Evolutionary conservation across 176 grass and related monocot genomes (phyloP).

Genomic region (Triticum monococcum): DNA sequence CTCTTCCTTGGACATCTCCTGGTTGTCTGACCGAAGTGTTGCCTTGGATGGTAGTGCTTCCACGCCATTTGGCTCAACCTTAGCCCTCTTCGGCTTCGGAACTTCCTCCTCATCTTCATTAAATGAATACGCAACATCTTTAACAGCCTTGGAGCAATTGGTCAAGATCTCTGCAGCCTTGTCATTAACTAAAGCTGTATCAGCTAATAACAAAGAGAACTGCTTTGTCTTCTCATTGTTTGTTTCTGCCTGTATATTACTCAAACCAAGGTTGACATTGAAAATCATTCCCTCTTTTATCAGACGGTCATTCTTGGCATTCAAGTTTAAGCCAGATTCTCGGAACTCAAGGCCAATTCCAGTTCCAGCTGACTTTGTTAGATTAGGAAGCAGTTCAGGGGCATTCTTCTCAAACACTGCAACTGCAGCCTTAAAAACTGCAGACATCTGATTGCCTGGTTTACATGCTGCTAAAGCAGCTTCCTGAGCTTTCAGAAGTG

Average conservation of each 20-base stretch:
- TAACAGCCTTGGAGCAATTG: constrained; percentile 46
- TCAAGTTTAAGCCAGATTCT: constrained; percentile 81
- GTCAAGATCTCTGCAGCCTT: constrained; percentile 63
- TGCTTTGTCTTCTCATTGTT: constrained; percentile 78
- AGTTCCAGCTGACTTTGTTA: constrained; percentile 86
- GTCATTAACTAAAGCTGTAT: constrained; percentile 75
- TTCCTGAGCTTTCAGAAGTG: constrained; percentile 91
- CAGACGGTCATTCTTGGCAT: constrained; percentile 58
- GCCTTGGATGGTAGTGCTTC: constrained; percentile 17
- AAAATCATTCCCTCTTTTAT: constrained; percentile 84
- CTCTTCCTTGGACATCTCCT: constrained; percentile 55
- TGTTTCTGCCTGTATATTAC: constrained; percentile 73
- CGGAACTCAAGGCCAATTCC: constrained; percentile 92
- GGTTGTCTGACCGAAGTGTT: constrained; percentile 18
- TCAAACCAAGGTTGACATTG: constrained; percentile 87
- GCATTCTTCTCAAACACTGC: constrained; percentile 67
- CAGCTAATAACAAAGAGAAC: constrained; percentile 76
- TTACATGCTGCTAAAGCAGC: constrained; percentile 62
- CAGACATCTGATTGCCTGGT: constrained; percentile 62
- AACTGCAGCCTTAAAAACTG: constrained; percentile 61
- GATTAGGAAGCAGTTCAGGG: constrained; percentile 63
- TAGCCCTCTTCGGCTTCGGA: neutral
- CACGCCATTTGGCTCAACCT: neutral
- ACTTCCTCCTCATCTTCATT: constrained; percentile 39
- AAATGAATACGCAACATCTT: constrained; percentile 56